These are phyloP conservation scores for Trypanosoma brucei DNA, from an alignment of 208 protist genomes.

Conservation along the genomic window DNA sequence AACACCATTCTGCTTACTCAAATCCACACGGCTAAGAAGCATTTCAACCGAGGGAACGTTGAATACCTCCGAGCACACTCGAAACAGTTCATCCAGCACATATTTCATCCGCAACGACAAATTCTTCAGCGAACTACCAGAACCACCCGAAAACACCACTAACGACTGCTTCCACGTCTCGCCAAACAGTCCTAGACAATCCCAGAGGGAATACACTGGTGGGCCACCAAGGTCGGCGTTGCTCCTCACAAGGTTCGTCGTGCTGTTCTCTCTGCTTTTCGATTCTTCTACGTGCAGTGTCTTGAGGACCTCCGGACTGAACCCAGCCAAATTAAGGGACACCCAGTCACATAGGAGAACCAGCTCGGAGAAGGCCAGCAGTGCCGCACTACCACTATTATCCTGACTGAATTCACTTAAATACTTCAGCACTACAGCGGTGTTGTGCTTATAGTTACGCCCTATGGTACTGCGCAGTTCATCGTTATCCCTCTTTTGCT, in stretches of 20 bases:
- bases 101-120: constrained; percentile 8
- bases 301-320: not conserved
- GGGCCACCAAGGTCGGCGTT: too few species aligned
- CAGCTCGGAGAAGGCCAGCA: constrained; percentile 24
- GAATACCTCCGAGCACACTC: constrained; percentile 7
- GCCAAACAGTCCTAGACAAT: constrained; percentile 7
- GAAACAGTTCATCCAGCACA: constrained; percentile 22
- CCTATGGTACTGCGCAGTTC: not conserved
- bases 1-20: not conserved
- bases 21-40: constrained; percentile 8
- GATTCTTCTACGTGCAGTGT: not conserved
- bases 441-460: not conserved
- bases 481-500: not conserved
- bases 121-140: constrained; percentile 2
- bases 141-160: not conserved
- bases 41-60: constrained; percentile 20
- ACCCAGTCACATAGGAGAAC: constrained; percentile 25
- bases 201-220: constrained; percentile 3
- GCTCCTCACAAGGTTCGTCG: not conserved
- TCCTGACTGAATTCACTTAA: constrained; percentile 19
- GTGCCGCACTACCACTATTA: constrained; percentile 6
- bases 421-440: constrained; percentile 14
- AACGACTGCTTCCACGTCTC: constrained; percentile 20
- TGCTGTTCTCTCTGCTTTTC: not conserved
- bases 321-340: constrained; percentile 7